phyloP scores from a whole-genome alignment of 202 grass and related monocot species.

The Panicum virgatum region DNA sequence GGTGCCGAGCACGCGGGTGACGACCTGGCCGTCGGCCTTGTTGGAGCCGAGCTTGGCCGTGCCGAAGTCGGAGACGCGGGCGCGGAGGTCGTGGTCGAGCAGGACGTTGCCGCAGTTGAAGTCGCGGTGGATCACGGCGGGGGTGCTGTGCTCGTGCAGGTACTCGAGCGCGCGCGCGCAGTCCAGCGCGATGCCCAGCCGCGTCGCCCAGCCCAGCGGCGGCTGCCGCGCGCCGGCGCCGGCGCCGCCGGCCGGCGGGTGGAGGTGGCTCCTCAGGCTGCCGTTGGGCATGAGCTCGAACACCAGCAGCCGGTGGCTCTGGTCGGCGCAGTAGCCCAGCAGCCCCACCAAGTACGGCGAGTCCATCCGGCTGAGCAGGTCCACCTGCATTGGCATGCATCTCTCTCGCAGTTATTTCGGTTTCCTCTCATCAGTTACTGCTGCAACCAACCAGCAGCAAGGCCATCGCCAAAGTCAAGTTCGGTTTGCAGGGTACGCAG shows the following conservation, averaged over 20 bases:
- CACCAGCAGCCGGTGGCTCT: conserved; percentile 86
- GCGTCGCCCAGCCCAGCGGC: conserved; percentile 72
- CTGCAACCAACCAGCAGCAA: background rate
- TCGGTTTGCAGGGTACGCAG: conserved; percentile 21
- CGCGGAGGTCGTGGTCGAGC: conserved; percentile 71
- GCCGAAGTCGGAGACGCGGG: conserved; percentile 84
- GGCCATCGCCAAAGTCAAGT: background rate
- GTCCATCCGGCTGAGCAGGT: conserved; percentile 84
- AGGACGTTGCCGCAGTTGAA: conserved; percentile 91
- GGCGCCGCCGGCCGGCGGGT: conserved; percentile 8
- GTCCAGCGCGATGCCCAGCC: conserved; percentile 89
- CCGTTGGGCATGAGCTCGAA: conserved; percentile 95
- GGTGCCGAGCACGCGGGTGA: conserved; percentile 91
- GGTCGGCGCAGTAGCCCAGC: conserved; percentile 95
- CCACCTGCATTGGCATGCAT: conserved; percentile 59
- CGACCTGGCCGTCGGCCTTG: conserved; percentile 87
- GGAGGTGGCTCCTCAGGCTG: conserved; percentile 84
- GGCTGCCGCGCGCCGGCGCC: background rate
- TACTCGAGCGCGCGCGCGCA: conserved; percentile 89
- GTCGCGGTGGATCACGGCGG: conserved; percentile 93
- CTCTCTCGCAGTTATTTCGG: too few relatives aligned
- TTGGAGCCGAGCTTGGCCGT: conserved; percentile 91
- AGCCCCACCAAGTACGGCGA: conserved; percentile 73
- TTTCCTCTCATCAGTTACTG: background rate
- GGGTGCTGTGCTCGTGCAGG: conserved; percentile 78